Evolutionary conservation across 2,329 filamentous ascomycete species (phyloP), one percentile per base, ranked within the genome.

Genomic region (Periconia sp.): DNA sequence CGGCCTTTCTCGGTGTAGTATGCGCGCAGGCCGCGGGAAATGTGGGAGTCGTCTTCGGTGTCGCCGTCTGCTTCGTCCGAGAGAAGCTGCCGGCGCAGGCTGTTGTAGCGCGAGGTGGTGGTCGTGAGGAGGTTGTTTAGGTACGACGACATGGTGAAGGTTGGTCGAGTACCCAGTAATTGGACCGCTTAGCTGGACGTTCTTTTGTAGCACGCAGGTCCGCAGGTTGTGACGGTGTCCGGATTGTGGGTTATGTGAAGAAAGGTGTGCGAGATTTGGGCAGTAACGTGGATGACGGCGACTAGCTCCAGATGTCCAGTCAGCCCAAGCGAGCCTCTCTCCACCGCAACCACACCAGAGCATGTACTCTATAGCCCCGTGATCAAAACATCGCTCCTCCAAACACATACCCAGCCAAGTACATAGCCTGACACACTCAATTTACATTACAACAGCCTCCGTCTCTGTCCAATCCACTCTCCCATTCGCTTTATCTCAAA

Each of bases 1-100:
- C 87, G 86, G 62, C 88, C 90, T 70, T 95, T 94, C 74, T 97
- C 92, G 48, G 81, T 85, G 81, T 99, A 97, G 82, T 97, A 96
- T 64, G 86, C 88, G 66, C 94, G 89, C 23, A 99, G 85, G 35
- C 96, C 92, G 66, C 94, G 90, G 76, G 91, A 95, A 68, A 97
- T 89, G 78, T 97, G 92, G 2, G 92, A 95, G 77, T 96, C 91
- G 77, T 97, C 92, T 76, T 95, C 78, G 49, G 79, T 81, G 69
- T 82, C 79, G 65, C 79, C 79, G 69, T 82, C 79, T 52, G 75
- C 74, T 68, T 81, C 79, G 70, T 75, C 75, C 35, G 90, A 84
- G 59, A 92, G 85, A 57, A 91, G 85, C 56, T 87, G 87, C 54
- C 77, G 81, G 40, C 82, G 82, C 50, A 86, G 76, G 44, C 79